Conservation (phyloP, 2,329 filamentous ascomycete species). For the Paradendryphiella salina region DNA sequence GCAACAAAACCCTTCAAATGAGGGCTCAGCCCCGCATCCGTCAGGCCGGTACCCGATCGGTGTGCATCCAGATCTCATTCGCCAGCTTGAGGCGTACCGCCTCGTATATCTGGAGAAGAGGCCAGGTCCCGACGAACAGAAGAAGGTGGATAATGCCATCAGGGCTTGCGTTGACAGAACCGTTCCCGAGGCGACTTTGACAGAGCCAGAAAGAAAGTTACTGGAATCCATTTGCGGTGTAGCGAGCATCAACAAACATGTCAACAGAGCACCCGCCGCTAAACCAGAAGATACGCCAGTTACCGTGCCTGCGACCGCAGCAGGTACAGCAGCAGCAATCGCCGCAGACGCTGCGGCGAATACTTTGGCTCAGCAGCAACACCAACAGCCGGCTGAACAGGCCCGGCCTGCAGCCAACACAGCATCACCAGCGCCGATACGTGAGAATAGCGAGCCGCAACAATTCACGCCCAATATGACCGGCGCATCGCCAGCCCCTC, state of each 20-base stretch:
- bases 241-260: slow-evolving; percentile 21
- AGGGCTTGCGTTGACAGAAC: slow-evolving; percentile 36
- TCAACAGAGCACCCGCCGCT: slow-evolving; percentile 13
- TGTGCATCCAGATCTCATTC: slow-evolving; percentile 35
- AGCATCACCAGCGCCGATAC: slow-evolving; percentile 7
- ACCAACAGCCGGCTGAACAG: slow-evolving; percentile 3
- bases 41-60: slow-evolving; percentile 38
- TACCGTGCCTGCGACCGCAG: slow-evolving; percentile 19
- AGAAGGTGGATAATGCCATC: slow-evolving; percentile 42
- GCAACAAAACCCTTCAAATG: slow-evolving; percentile 9
- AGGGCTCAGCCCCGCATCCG: slow-evolving; percentile 21
- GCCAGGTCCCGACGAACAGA: slow-evolving; percentile 30
- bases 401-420: slow-evolving; percentile 1
- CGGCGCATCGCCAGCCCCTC: slow-evolving; percentile 13
- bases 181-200: slow-evolving; percentile 30
- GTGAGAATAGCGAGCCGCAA: slow-evolving; percentile 26
- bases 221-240: slow-evolving; percentile 33
- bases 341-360: slow-evolving; percentile 39
- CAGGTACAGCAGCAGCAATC: slow-evolving; percentile 39
- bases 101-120: slow-evolving; percentile 34
- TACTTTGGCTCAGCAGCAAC: slow-evolving; percentile 10
- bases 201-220: slow-evolving; percentile 28
- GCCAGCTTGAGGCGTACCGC: slow-evolving; percentile 43
- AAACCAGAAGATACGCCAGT: slow-evolving; percentile 18
- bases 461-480: slow-evolving; percentile 38